These are phyloP conservation scores for Geotrichum reessii DNA, from an alignment of 1,139 yeast species.

Conservation along the genomic window DNA sequence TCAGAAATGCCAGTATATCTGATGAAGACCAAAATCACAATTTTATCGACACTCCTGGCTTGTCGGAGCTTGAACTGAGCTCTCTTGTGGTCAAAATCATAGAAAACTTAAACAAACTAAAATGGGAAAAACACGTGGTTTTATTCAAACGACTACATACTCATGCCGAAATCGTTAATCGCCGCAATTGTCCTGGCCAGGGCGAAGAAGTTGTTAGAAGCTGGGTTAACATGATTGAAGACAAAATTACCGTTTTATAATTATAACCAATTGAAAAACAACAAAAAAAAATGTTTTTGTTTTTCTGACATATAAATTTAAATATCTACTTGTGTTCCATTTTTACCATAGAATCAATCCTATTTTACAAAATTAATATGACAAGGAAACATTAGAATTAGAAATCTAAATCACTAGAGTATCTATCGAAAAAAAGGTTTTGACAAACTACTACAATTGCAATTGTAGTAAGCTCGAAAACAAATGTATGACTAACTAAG, in stretches of 20 bases:
- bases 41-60: background rate
- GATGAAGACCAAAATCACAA: background rate
- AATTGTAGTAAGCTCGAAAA: too few relatives aligned
- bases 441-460: too few relatives aligned
- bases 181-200: constrained; percentile 31
- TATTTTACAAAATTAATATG: too few relatives aligned
- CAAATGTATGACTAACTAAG: too few relatives aligned
- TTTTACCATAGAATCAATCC: too few relatives aligned
- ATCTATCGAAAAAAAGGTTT: too few relatives aligned
- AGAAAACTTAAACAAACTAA: constrained; percentile 26
- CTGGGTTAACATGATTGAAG: constrained; percentile 23
- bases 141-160: constrained; percentile 25
- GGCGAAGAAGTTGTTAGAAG: constrained; percentile 30
- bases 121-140: constrained; percentile 34
- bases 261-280: background rate
- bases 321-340: too few relatives aligned
- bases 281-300: too few relatives aligned
- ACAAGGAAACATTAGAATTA: too few relatives aligned
- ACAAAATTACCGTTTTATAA: background rate
- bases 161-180: constrained; percentile 33
- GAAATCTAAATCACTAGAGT: too few relatives aligned
- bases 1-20: background rate
- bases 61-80: background rate
- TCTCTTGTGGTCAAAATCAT: constrained; percentile 13
- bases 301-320: too few relatives aligned